A percentile compares a stretch with the other conserved stretches of the same genome.
These are phyloP conservation scores for Sugiyamaella pinicola DNA, from an alignment of 1,139 yeast species.

Conservation along the genomic window DNA sequence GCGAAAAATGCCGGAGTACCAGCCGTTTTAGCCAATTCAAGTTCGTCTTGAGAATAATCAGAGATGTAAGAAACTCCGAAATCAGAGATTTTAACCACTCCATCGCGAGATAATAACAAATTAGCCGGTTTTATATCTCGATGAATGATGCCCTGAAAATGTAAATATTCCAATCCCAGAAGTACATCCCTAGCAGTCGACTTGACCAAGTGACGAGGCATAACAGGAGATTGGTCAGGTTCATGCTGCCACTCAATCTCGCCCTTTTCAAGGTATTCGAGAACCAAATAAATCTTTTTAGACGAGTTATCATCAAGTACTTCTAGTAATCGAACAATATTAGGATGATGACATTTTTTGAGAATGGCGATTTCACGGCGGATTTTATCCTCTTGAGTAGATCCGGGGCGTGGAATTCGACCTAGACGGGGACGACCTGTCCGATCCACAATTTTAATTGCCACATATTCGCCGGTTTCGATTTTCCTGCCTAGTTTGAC, in stretches of 20 bases:
- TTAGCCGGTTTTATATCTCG: constrained; percentile 98
- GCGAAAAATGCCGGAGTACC: constrained; percentile 90
- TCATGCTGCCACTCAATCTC: constrained; percentile 78
- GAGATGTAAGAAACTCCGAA: constrained; percentile 95
- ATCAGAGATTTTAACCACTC: constrained; percentile 87
- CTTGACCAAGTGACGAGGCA: constrained; percentile 35
- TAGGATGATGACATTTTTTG: constrained; percentile 90
- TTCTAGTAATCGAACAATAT: constrained; percentile 83
- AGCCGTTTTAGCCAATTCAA: constrained; percentile 85
- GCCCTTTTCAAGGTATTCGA: constrained; percentile 91
- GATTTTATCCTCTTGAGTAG: constrained; percentile 70
- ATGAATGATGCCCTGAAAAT: constrained; percentile 91
- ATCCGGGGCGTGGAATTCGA: constrained; percentile 44
- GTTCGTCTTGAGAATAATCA: constrained; percentile 59
- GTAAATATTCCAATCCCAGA: constrained; percentile 88
- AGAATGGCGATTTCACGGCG: constrained; percentile 92
- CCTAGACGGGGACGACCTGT: constrained; percentile 64
- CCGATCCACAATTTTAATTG: constrained; percentile 89
- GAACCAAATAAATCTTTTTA: constrained; percentile 82
- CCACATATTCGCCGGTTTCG: constrained; percentile 71
- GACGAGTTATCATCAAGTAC: constrained; percentile 86
- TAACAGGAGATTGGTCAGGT: constrained; percentile 44
- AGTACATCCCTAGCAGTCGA: constrained; percentile 71
- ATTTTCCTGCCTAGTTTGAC: constrained; percentile 87
- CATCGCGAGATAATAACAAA: constrained; percentile 68